phyloP scores from a whole-genome alignment of 169 alveolate genomes.

The Plasmodium fragile region DNA sequence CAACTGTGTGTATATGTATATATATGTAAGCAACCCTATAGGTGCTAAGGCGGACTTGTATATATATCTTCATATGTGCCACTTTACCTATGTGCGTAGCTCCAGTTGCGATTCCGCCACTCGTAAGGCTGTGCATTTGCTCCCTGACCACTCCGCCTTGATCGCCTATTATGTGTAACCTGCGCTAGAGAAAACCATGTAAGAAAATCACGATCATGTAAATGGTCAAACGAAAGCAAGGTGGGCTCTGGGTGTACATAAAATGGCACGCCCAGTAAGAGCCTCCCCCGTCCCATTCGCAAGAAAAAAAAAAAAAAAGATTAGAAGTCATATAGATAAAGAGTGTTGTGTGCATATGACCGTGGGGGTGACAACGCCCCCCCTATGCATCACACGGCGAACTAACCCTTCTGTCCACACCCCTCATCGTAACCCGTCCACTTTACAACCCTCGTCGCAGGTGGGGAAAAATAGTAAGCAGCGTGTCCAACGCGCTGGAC shows the following conservation, averaged over 20 bases:
- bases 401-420: background rate
- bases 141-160: background rate
- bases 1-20: background rate
- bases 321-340: background rate
- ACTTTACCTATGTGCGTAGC: background rate
- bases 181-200: background rate
- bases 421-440: background rate
- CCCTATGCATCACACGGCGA: background rate
- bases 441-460: background rate
- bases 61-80: background rate
- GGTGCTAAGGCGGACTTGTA: background rate
- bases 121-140: background rate
- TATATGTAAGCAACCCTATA: background rate
- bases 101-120: background rate
- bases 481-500: constrained; percentile 93
- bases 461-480: constrained; percentile 95
- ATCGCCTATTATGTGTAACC: background rate
- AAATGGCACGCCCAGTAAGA: background rate
- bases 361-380: background rate
- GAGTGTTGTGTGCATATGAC: background rate
- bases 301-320: background rate
- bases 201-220: background rate
- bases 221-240: background rate
- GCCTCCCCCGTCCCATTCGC: background rate
- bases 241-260: background rate